Conservation (phyloP, 108 stramenopile genomes). For the Nitzschia sp. region DNA sequence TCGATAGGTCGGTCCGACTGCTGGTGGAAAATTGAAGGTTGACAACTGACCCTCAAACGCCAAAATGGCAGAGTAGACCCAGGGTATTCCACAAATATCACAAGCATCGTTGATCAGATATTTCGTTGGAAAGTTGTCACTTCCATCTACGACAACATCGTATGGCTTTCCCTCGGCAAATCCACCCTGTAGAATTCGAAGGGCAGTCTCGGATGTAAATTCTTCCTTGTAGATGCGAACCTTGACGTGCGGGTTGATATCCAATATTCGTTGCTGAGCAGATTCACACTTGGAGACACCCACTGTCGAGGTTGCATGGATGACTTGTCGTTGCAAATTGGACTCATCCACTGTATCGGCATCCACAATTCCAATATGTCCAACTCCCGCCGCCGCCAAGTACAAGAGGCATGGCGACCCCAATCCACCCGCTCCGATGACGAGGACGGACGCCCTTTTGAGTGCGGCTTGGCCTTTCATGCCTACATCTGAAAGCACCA, state of each 20-base stretch:
- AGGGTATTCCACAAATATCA: constrained; percentile 74
- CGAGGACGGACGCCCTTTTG: constrained; percentile 78
- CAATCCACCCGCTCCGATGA: constrained; percentile 95
- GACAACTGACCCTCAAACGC: constrained; percentile 94
- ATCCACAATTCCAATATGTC: constrained; percentile 90
- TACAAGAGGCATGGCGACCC: constrained; percentile 89
- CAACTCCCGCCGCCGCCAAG: constrained; percentile 92
- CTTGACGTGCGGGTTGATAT: constrained; percentile 85
- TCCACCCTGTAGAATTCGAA: constrained; percentile 64
- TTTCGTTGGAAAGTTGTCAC: constrained; percentile 96
- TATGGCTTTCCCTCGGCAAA: constrained; percentile 45
- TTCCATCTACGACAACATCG: constrained; percentile 91
- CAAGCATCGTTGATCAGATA: constrained; percentile 96
- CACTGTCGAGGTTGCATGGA: constrained; percentile 85
- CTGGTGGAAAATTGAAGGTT: constrained; percentile 68
- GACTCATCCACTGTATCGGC: constrained; percentile 91
- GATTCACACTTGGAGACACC: constrained; percentile 85
- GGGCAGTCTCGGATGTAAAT: constrained; percentile 76
- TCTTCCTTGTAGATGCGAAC: constrained; percentile 75
- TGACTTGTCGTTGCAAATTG: constrained; percentile 96
- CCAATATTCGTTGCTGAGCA: constrained; percentile 61
- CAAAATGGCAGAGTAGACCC: constrained; percentile 92
- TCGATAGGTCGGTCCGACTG: constrained; percentile 84
- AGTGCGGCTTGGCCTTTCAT: constrained; percentile 75
- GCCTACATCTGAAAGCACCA: constrained; percentile 85